Evolutionary conservation across 2,329 filamentous ascomycete genomes (phyloP).

Genomic region (Cadophora sp.): DNA sequence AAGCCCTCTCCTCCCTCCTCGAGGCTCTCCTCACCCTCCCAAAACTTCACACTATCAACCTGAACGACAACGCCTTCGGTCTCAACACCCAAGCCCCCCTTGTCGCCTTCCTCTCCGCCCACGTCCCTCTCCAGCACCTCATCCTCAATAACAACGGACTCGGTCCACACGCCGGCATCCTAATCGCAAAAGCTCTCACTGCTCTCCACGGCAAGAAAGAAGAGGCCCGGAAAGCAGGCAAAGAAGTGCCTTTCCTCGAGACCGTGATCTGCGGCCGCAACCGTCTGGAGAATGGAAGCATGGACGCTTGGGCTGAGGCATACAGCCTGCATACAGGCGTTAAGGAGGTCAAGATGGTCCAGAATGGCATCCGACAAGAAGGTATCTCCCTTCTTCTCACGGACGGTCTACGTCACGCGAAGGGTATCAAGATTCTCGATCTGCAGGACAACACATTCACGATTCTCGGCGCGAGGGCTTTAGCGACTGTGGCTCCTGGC

Average conservation of each 20-base stretch:
- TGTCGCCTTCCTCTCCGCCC: constrained; percentile 86
- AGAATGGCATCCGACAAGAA: constrained; percentile 96
- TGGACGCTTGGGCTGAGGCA: constrained; percentile 91
- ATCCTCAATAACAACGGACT: constrained; percentile 99
- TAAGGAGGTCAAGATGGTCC: constrained; percentile 92
- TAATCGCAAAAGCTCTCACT: constrained; percentile 87
- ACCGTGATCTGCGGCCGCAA: constrained; percentile 98
- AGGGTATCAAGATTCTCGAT: constrained; percentile 77
- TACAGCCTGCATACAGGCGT: constrained; percentile 85
- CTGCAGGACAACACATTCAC: constrained; percentile 99
- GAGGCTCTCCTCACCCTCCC: constrained; percentile 86
- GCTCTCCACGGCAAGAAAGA: constrained; percentile 85
- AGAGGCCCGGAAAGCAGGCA: constrained; percentile 72
- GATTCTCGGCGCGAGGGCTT: constrained; percentile 75
- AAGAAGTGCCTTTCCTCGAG: constrained; percentile 82
- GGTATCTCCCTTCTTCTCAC: constrained; percentile 84
- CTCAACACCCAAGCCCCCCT: constrained; percentile 93
- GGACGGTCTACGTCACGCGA: constrained; percentile 76
- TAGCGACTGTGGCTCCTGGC: constrained; percentile 74
- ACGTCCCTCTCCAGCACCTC: constrained; percentile 90
- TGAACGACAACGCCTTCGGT: constrained; percentile 98
- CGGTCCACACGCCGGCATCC: constrained; percentile 86
- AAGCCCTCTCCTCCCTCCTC: constrained; percentile 84
- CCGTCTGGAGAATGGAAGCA: constrained; percentile 92
- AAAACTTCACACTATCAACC: constrained; percentile 87